These are phyloP conservation scores for Emericellopsis terricola DNA, from an alignment of 495 filamentous ascomycete genomes.

Conservation along the genomic window DNA sequence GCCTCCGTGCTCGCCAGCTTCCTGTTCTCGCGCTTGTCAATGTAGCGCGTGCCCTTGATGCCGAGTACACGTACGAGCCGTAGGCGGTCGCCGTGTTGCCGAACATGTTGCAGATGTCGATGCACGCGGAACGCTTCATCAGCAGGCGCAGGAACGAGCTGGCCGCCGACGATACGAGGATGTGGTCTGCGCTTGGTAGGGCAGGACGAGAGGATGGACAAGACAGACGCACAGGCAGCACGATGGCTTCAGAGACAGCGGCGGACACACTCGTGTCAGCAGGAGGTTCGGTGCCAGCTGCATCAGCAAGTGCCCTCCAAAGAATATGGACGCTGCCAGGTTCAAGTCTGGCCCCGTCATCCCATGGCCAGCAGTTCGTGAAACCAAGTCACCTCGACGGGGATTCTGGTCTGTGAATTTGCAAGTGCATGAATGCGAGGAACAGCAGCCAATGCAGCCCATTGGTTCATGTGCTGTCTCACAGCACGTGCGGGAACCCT, in stretches of 20 bases:
- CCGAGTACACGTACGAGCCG: constrained; percentile 23
- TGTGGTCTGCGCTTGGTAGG: no score
- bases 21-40: constrained; percentile 28
- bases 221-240: constrained; percentile 42
- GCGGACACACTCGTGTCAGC: constrained; percentile 12
- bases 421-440: no score
- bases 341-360: constrained; percentile 33
- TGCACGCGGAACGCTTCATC: constrained; percentile 6
- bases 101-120: constrained; percentile 6
- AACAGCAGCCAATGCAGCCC: no score
- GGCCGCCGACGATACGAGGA: background rate
- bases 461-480: no score
- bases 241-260: constrained; percentile 21
- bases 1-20: constrained; percentile 26
- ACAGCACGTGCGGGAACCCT: no score
- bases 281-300: constrained; percentile 27
- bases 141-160: constrained; percentile 3
- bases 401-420: no score
- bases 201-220: no score
- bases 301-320: constrained; percentile 29
- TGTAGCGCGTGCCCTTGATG: constrained; percentile 23
- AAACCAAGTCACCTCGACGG: no score
- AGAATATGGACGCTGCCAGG: constrained; percentile 29
- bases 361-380: constrained; percentile 20
- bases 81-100: constrained; percentile 19